A percentile compares a stretch with the other conserved stretches of the same genome.
These are phyloP conservation scores for Prillingera fragicola DNA, from an alignment of 1,284 basidiomycete species.

Conservation along the genomic window DNA sequence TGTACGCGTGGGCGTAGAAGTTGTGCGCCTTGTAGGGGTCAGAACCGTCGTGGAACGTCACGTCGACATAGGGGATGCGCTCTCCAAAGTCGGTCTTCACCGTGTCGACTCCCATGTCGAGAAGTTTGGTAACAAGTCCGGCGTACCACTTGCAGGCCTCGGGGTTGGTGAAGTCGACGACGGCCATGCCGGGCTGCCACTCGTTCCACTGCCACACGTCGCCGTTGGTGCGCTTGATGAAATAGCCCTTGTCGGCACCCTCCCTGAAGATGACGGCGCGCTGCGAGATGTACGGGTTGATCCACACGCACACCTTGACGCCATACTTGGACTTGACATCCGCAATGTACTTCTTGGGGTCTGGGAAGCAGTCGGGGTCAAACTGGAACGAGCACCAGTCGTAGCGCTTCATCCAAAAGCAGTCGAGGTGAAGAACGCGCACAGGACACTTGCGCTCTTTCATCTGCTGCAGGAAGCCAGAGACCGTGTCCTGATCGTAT, in stretches of 20 bases:
- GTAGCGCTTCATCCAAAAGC: conserved; percentile 75
- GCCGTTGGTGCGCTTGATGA: conserved; percentile 64
- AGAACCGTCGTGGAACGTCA: conserved; percentile 63
- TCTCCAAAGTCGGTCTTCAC: conserved; percentile 65
- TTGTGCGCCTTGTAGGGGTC: conserved; percentile 52
- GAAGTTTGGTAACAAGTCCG: conserved; percentile 56
- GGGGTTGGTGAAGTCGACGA: conserved; percentile 67
- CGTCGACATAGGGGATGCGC: conserved; percentile 57
- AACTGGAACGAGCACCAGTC: conserved; percentile 74
- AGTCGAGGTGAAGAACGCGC: conserved; percentile 72
- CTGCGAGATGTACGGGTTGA: conserved; percentile 51
- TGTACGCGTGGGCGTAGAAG: conserved; percentile 61
- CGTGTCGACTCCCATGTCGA: conserved; percentile 63
- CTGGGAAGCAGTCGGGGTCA: conserved; percentile 67
- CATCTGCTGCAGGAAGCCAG: conserved; percentile 66
- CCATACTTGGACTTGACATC: conserved; percentile 64
- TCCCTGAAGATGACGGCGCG: conserved; percentile 65
- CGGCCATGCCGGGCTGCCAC: conserved; percentile 49
- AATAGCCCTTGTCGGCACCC: conserved; percentile 60
- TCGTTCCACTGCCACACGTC: conserved; percentile 61
- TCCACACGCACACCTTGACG: conserved; percentile 68
- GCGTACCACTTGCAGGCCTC: conserved; percentile 62
- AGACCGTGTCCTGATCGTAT: conserved; percentile 63
- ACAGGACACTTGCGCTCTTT: conserved; percentile 60
- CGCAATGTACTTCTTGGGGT: conserved; percentile 61